Conservation (phyloP, 1,139 yeast species). For the Saccharomycopsis hybrid region DNA sequence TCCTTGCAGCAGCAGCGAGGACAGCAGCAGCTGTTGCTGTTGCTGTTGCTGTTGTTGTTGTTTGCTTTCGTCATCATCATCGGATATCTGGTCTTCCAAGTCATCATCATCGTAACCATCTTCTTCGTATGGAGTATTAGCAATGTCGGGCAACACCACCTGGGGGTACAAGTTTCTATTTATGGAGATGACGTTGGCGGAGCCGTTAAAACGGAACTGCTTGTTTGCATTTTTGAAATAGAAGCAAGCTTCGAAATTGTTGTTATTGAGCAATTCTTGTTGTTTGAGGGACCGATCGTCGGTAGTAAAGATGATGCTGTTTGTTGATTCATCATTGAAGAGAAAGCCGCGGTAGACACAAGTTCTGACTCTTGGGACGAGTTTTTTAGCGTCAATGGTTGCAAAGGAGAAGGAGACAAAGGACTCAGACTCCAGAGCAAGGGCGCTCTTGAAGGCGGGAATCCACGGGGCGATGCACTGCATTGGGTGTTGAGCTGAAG, state of each 20-base stretch:
- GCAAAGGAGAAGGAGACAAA: conserved; percentile 63
- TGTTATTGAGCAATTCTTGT: conserved; percentile 43
- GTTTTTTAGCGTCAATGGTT: conserved; percentile 51
- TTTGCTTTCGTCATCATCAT: conserved; percentile 5
- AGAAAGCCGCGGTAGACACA: conserved; percentile 71
- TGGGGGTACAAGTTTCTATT: conserved; percentile 28
- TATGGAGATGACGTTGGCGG: conserved; percentile 40
- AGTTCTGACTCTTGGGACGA: conserved; percentile 56
- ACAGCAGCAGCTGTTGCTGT: neutral
- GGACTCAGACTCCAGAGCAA: conserved; percentile 37
- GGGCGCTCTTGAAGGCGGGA: conserved; percentile 48
- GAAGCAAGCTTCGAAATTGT: conserved; percentile 69
- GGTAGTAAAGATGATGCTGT: conserved; percentile 63
- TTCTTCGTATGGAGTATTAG: conserved; percentile 20
- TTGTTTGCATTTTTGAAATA: conserved; percentile 55
- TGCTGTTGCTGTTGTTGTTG: neutral
- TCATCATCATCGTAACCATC: conserved; percentile 22
- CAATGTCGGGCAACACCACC: conserved; percentile 32
- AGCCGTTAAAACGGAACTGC: conserved; percentile 70
- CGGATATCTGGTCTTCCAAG: conserved; percentile 17
- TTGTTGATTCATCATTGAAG: conserved; percentile 61
- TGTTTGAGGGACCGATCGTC: conserved; percentile 66
- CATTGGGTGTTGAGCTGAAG: conserved; percentile 21
- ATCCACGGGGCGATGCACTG: conserved; percentile 71
- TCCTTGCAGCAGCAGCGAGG: neutral